Percentiles rank a stretch among this genome's conserved stretches.
These are phyloP conservation scores for Phoenix dactylifera DNA, from an alignment of 176 grass and related monocot species.

Conservation along the genomic window DNA sequence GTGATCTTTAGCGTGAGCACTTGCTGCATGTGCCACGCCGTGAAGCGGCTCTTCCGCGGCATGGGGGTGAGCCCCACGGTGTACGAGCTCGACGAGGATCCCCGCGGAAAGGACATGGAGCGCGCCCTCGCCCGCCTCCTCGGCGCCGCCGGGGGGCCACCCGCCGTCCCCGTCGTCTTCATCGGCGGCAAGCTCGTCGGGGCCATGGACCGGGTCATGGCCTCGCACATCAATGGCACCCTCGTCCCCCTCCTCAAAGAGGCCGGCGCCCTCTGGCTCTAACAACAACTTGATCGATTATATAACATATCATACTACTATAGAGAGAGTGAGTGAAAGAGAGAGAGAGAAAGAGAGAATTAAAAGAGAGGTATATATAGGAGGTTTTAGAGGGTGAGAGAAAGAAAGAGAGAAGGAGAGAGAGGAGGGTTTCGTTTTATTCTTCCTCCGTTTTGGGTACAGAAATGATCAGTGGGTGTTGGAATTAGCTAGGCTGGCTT, in stretches of 20 bases:
- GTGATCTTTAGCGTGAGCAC: slow-evolving; percentile 98
- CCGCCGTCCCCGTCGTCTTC: slow-evolving; percentile 74
- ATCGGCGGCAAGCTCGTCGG: slow-evolving; percentile 86
- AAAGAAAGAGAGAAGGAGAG: no score
- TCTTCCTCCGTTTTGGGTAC: no score
- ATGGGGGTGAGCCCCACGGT: slow-evolving; percentile 93
- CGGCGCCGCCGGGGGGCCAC: slow-evolving; percentile 12
- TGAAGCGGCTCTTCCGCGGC: slow-evolving; percentile 97
- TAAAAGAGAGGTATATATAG: no score
- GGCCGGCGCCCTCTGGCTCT: slow-evolving; percentile 94
- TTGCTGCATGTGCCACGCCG: slow-evolving; percentile 99
- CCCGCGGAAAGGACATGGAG: slow-evolving; percentile 63
- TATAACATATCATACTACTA: no score
- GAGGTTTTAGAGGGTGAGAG: no score
- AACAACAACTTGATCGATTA: not conserved
- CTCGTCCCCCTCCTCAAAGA: slow-evolving; percentile 93
- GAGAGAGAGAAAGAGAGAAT: no score
- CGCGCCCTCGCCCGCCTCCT: slow-evolving; percentile 60
- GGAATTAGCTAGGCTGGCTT: no score
- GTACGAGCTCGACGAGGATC: slow-evolving; percentile 90
- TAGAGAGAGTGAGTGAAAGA: no score
- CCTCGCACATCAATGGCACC: slow-evolving; percentile 78
- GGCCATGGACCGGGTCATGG: slow-evolving; percentile 90
- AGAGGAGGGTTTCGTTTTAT: no score
- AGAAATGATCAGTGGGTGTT: no score